Evolutionary conservation across 75 land plant genomes (phyloP), one percentile per base, ranked within the genome.

Genomic region (Larix kaempferi): DNA sequence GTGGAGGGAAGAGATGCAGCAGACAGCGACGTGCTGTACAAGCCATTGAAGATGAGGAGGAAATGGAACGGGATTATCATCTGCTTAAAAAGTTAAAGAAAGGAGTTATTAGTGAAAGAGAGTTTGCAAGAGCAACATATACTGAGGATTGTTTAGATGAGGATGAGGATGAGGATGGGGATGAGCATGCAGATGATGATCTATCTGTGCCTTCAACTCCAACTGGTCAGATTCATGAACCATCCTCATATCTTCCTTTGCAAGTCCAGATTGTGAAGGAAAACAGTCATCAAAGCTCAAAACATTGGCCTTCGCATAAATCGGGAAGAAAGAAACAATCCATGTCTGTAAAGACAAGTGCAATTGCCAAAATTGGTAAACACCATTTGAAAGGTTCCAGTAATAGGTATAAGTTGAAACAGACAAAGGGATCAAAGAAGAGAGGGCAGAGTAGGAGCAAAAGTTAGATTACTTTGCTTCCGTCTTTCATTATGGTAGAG

Each of bases 71-170:
- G 26, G 99, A 98, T 16, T 98, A 98, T 78, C 88, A 93, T 15
- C 78, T 98, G 16, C 82, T 98, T 57, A 95, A 93, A 65, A 98
- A 95, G 81, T 86, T 98, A 52, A 98, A 93, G 80, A 90, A 85
- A 58, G 99, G 99, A 13, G 44, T 59, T 7, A 90, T 98, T 39
- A 85, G 86, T 82, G 99, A 98, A 81, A 79, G 49, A 25, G 98
- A 95, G 66, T 95, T 79, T 83, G 89, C 84, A 17, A 87, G 82
- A 63, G 85, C 89, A 21, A 90, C 80, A 12, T 91, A 89, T 29
- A 78, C 82, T 39, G 94, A 86, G 25, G 78, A 75, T 60, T 49
- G 59, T 41, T 54, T 33, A 44, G 56, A 55, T 74, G 78, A 49
- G 33, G 81, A 82, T 74, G 78, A 49, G 33, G 81, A 82, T 57